A percentile compares a stretch with the other conserved stretches of the same genome.
These are phyloP conservation scores for Phytophthora nicotianae DNA, from an alignment of 352 stramenopile species.

Conservation along the genomic window DNA sequence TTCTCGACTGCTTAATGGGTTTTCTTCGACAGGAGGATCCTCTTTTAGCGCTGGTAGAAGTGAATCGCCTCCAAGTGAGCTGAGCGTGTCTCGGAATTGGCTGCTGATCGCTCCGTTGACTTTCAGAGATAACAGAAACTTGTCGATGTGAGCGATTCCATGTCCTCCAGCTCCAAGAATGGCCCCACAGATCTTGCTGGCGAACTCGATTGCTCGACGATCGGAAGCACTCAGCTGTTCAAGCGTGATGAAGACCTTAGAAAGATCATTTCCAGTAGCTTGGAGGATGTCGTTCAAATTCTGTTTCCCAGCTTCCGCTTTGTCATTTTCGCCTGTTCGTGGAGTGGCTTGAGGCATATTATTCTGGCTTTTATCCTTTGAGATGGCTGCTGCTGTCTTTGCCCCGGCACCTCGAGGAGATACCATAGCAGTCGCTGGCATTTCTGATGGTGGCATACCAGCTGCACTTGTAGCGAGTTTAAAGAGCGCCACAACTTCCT, in stretches of 20 bases:
- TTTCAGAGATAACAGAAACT: conserved; percentile 50
- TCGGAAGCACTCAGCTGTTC: conserved; percentile 32
- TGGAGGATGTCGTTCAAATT: conserved; percentile 45
- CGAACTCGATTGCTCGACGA: conserved; percentile 34
- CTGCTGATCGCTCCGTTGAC: conserved; percentile 42
- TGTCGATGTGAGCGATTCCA: conserved; percentile 22
- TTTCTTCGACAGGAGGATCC: not conserved
- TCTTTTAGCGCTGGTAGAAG: conserved; percentile 39
- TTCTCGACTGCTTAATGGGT: conserved; percentile 2
- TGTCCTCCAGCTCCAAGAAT: conserved; percentile 20
- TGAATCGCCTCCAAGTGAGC: conserved; percentile 30
- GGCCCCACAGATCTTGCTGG: conserved; percentile 40
- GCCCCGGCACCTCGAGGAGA: conserved; percentile 18
- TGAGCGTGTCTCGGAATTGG: conserved; percentile 44
- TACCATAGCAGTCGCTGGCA: conserved; percentile 3
- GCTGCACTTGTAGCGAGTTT: conserved; percentile 15
- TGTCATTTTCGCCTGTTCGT: conserved; percentile 21
- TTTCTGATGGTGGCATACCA: not conserved
- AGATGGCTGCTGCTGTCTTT: conserved; percentile 15
- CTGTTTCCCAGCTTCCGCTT: conserved; percentile 17
- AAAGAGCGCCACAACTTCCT: conserved; percentile 32
- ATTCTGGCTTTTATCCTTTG: conserved; percentile 36
- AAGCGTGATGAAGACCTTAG: conserved; percentile 36
- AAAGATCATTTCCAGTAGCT: conserved; percentile 35
- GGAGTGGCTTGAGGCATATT: conserved; percentile 34